Conservation (phyloP, 2,329 filamentous ascomycete species). For the Clonostachys rhizophaga region DNA sequence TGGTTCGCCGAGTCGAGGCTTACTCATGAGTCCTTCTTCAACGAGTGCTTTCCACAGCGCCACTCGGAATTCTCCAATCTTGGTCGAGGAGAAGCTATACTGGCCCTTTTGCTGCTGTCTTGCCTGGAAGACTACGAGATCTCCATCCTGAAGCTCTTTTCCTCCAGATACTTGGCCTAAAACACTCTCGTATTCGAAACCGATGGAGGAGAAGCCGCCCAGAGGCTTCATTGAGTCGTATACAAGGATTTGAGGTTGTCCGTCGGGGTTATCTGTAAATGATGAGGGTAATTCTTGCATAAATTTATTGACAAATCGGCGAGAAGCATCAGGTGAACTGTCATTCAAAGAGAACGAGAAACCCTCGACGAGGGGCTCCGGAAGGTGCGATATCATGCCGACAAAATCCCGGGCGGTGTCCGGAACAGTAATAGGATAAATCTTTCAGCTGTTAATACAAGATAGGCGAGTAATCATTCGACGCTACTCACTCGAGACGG, state of each 20-base stretch:
- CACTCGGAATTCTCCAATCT: slow-evolving; percentile 67
- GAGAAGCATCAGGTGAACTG: slow-evolving; percentile 45
- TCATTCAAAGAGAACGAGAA: slow-evolving; percentile 61
- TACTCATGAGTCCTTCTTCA: slow-evolving; percentile 49
- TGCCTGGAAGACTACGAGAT: slow-evolving; percentile 78
- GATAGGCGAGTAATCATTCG: not conserved
- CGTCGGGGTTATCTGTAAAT: slow-evolving; percentile 60
- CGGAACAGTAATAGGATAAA: slow-evolving; percentile 58
- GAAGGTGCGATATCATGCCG: slow-evolving; percentile 67
- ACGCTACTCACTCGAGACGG: slow-evolving; percentile 50
- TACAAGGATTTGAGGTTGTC: slow-evolving; percentile 76
- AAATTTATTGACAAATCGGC: slow-evolving; percentile 62
- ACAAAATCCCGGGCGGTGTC: slow-evolving; percentile 56
- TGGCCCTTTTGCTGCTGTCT: slow-evolving; percentile 59
- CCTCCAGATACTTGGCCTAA: slow-evolving; percentile 17
- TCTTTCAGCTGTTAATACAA: slow-evolving; percentile 24
- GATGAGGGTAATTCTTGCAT: slow-evolving; percentile 57
- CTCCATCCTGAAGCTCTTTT: slow-evolving; percentile 54
- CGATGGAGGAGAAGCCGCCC: slow-evolving; percentile 71
- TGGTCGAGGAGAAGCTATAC: slow-evolving; percentile 54
- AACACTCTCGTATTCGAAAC: slow-evolving; percentile 59
- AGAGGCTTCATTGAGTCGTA: slow-evolving; percentile 71
- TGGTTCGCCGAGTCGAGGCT: slow-evolving; percentile 23
- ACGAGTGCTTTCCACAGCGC: slow-evolving; percentile 67
- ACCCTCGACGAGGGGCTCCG: slow-evolving; percentile 68